Conservation (phyloP, 495 filamentous ascomycete species). For the Aspergillus ellipticus region DNA sequence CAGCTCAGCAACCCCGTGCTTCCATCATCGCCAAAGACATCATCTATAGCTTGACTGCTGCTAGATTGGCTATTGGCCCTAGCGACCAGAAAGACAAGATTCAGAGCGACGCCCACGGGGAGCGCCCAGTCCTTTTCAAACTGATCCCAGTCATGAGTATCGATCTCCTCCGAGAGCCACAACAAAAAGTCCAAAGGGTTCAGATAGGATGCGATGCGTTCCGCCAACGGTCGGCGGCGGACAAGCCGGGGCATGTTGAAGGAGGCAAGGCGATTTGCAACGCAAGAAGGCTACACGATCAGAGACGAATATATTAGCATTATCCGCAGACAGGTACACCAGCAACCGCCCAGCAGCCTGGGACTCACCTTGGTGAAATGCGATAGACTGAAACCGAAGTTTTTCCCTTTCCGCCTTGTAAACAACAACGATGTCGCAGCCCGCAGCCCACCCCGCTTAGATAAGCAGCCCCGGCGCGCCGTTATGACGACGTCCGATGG, state of each 20-base stretch:
- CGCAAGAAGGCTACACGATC: neutral
- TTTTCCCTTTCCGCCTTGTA: slow-evolving; percentile 8
- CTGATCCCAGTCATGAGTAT: slow-evolving; percentile 84
- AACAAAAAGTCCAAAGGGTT: slow-evolving; percentile 87
- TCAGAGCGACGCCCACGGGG: slow-evolving; percentile 68
- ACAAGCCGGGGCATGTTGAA: slow-evolving; percentile 70
- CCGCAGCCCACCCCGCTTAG: slow-evolving; percentile 18
- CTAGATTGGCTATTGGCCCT: slow-evolving; percentile 63
- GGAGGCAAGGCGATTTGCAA: slow-evolving; percentile 6
- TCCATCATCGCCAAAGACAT: slow-evolving; percentile 78
- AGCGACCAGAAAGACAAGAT: slow-evolving; percentile 76
- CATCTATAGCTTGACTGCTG: slow-evolving; percentile 51
- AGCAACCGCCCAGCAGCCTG: neutral
- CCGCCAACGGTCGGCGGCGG: slow-evolving; percentile 67
- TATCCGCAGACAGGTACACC: neutral
- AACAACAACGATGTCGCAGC: slow-evolving; percentile 11
- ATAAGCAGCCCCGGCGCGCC: slow-evolving; percentile 17
- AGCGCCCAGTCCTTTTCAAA: slow-evolving; percentile 66
- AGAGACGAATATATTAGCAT: neutral
- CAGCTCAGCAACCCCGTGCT: slow-evolving; percentile 65
- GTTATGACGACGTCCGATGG: slow-evolving; percentile 19
- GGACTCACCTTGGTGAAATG: neutral
- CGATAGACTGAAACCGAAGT: neutral
- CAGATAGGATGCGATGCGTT: slow-evolving; percentile 73
- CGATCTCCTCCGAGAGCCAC: slow-evolving; percentile 84